Evolutionary conservation across 345 rosid species (phyloP), one percentile per base, ranked within the genome.

Genomic region (Euphorbia tirucalli): DNA sequence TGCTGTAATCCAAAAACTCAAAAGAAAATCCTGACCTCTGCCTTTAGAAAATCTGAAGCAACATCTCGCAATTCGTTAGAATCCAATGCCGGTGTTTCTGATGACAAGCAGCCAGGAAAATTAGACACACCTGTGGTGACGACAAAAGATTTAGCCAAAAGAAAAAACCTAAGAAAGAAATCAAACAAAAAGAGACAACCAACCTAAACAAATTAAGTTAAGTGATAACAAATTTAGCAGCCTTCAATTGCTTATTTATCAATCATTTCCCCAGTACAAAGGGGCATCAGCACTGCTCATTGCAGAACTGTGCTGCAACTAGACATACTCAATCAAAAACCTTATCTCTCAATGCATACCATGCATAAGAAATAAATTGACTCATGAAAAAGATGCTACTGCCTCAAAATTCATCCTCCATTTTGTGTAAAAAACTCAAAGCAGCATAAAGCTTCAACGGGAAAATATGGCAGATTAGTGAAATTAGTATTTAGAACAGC

Each of bases 41-140:
- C 73, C 14, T 63, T 75, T 22, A 50, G 28, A 63, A 75, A 76
- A 77, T 76, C 80, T 16, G 85, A 74, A 68, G 82, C 54, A 50
- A 66, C 70, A 39, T 48, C 74, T 9, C 27, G 70, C 46, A 57
- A 64, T 65, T 66, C 79, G 61, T 49, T 68, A 71, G 78, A 79
- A 35, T 70, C 58, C 14, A 75, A 61, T 0, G 65, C 18, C 21
- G 82, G 72, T 11, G 69, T 66, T 75, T 75, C 84, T 30, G 86
- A 65, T 13, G 81, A 67, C 14, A 70, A 57, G 82, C 78, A 78
- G 59, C 85, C 85, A 39, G 84, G 74, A 69, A 80, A 74, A 66
- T 58, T 66, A 19, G 81, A 44, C 58, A 66, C 63, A 70, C 70
- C 79, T 78, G 75, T 43, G 11, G 52, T 74, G 73, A 70, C 58